A percentile compares a stretch with the other conserved stretches of the same genome.
Evolutionary conservation across 441 rosid species (phyloP).

Genomic region (Gossypium laxum): DNA sequence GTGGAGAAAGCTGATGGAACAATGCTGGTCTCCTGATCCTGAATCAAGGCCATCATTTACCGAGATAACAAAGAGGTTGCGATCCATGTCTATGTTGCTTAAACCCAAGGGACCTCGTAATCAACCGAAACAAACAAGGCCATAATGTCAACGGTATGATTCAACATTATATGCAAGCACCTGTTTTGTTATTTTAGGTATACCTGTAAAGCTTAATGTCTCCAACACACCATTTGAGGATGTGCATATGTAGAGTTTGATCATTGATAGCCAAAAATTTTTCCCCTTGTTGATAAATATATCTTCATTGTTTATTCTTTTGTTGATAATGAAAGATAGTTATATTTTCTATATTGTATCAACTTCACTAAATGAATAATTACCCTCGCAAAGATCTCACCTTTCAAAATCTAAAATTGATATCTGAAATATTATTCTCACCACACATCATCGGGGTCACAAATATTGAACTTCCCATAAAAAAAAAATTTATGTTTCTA

Average conservation of each 20-base stretch:
- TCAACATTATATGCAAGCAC: neutral
- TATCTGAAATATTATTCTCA: no score
- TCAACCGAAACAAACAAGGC: slow-evolving; percentile 23
- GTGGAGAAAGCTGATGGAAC: slow-evolving; percentile 67
- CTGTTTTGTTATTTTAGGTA: slow-evolving; percentile 12
- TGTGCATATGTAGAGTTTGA: slow-evolving; percentile 12
- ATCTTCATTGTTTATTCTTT: slow-evolving; percentile 25
- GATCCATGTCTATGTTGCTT: slow-evolving; percentile 37
- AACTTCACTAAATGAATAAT: no score
- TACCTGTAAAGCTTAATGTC: neutral
- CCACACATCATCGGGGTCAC: no score
- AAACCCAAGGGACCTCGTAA: slow-evolving; percentile 24
- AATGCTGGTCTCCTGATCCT: slow-evolving; percentile 64
- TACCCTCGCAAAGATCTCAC: no score
- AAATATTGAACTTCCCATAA: no score
- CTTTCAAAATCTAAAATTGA: no score
- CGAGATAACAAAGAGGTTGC: slow-evolving; percentile 46
- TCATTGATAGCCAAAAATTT: slow-evolving; percentile 1
- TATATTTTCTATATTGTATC: no score
- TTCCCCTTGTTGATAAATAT: neutral
- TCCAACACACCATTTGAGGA: neutral
- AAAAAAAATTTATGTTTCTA: no score
- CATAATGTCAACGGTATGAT: slow-evolving; percentile 13
- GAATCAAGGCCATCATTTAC: slow-evolving; percentile 63
- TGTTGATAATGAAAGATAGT: neutral